These are phyloP conservation scores for Cryptosporidium meleagridis DNA, from an alignment of 169 alveolate genomes.

Conservation along the genomic window DNA sequence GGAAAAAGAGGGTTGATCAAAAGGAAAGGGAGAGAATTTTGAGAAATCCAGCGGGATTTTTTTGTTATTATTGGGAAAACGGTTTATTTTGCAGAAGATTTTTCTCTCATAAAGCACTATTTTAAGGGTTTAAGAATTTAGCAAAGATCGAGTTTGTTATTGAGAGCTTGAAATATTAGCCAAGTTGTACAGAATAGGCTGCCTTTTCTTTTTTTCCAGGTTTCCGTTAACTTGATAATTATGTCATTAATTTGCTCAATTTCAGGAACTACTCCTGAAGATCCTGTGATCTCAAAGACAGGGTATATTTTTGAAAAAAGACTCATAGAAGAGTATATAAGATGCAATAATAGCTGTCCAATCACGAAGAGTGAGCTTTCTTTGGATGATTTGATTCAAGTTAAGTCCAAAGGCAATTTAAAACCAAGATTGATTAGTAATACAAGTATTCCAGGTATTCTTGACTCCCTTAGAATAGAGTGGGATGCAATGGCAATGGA, in stretches of 20 bases:
- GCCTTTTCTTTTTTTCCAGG: neutral
- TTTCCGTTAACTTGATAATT: neutral
- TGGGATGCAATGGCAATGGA: slow-evolving; percentile 97
- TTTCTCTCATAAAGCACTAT: neutral
- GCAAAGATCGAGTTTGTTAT: neutral
- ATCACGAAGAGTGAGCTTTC: slow-evolving; percentile 85
- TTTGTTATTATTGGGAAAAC: no score
- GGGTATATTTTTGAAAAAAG: slow-evolving; percentile 87
- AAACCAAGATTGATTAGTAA: slow-evolving; percentile 94
- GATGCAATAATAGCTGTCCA: slow-evolving; percentile 84
- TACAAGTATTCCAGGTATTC: slow-evolving; percentile 93
- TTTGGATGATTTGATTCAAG: slow-evolving; percentile 81
- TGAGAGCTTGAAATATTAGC: neutral
- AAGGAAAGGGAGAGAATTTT: neutral
- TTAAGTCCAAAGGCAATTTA: slow-evolving; percentile 63
- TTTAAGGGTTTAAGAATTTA: neutral
- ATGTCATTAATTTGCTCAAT: slow-evolving; percentile 88
- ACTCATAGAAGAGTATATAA: slow-evolving; percentile 85
- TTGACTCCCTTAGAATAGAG: slow-evolving; percentile 92
- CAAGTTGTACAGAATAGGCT: neutral
- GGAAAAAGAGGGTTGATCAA: neutral
- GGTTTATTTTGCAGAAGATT: neutral
- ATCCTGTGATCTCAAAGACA: slow-evolving; percentile 86
- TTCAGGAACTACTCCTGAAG: slow-evolving; percentile 88
- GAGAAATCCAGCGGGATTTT: neutral